Evolutionary conservation across 177 flowering plant genomes (phyloP), one percentile per base, ranked within the genome.

Genomic region (Telopea speciosissima): DNA sequence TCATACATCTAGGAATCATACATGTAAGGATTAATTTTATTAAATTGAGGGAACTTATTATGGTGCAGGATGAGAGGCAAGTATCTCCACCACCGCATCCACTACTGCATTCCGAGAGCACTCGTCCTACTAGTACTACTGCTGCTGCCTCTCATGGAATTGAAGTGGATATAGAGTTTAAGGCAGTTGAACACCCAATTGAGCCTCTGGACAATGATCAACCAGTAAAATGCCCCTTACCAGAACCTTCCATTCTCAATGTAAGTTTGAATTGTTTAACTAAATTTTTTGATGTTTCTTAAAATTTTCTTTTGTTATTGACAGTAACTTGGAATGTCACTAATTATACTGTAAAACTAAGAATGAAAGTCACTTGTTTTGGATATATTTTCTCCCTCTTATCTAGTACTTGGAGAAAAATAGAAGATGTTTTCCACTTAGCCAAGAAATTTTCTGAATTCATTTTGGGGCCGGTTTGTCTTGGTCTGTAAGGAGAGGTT

Each of bases 191-290:
- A 67, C 90, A 88, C 74, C 99, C 97, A 8, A 68, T 79, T 24
- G 97, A 95, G 79, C 99, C 99, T 77, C 78, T 88, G 59, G 86
- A 89, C 78, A 83, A 79, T 82, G 97, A 92, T 77, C 83, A 40
- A 67, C 97, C 99, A 40, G 85, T 95, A 62, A 89, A 84, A 66
- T 95, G 99, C 73, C 99, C 99, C 8, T 74, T 88, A 59, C 97
- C 99, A 4, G 99, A 95, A 73, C 97, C 97, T 65, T 92, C 99
- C 22, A 91, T 95, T 75, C 89, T 92, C 0, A 91, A 95, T 81
- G 99, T 95, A 83, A 88, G 97, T 56, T 62, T 24, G 23, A n/a
- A 56, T 19, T n/a, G 21, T 16, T 28, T 28, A 28, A 28, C 3
- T 3, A 1, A 28, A 1, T 1, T 28, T 1, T 28, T 28, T 28